Evolutionary conservation across 345 rosid species (phyloP), one percentile per base, ranked within the genome.

Genomic region (Toxicodendron radicans): DNA sequence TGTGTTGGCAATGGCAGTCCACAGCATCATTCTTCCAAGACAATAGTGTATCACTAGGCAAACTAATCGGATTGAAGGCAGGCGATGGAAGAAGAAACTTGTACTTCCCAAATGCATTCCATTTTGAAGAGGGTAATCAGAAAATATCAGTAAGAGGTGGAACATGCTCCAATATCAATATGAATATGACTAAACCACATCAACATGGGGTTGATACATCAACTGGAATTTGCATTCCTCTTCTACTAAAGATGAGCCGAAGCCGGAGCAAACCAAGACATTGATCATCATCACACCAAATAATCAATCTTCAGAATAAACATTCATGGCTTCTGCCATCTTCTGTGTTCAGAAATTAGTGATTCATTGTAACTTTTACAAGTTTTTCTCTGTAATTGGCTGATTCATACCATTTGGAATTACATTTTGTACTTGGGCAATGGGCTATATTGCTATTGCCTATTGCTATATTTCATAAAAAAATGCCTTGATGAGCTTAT

Each of bases 21-120:
- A 75, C 88, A 4, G 86, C 83, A 7, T 88, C 90, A 3, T 86
- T 88, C 81, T 88, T 88, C 80, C 88, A 82, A 70, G 88, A 86
- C 56, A 24, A 56, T 45, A 86, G 86, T 16, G 79, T 80, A 43
- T 73, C 92, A 0, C 75, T 85, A 2, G 92, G 92, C 24, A 75
- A 76, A 72, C 80, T 88, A 27, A 86, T 86, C 18, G 92, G 92
- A 53, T 74, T 83, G 20, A 68, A 76, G 71, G 74, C 73, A 0
- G 70, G 81, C 5, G 78, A 82, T 1, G 70, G 89, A 64, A 76
- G 78, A 59, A 62, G 78, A 65, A 66, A 75, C 24, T 11, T 84
- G 20, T 78, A 77, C 79, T 78, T 81, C 23, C 71, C 79, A 4
- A 74, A 75, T 58, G 69, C 85, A 48, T 68, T 70, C 33, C 52